phyloP scores from a whole-genome alignment of 2,329 filamentous ascomycete species.

The Alternaria ventricosa region DNA sequence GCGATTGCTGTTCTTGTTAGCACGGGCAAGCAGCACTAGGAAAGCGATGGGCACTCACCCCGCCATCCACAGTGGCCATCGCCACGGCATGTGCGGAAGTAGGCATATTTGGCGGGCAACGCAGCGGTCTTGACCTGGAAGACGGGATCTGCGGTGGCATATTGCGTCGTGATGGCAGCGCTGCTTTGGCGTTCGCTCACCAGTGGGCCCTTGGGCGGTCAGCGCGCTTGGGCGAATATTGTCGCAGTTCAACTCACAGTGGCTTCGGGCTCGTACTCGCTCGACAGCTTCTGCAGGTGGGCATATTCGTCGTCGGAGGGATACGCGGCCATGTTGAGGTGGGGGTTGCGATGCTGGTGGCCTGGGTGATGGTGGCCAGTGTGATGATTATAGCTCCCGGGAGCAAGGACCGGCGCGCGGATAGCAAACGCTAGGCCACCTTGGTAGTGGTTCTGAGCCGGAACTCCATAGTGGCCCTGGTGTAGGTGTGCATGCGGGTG shows the following conservation, averaged over 20 bases:
- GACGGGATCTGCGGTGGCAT: constrained; percentile 83
- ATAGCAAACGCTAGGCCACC: constrained; percentile 38
- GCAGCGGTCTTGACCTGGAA: constrained; percentile 87
- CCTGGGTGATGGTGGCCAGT: constrained; percentile 40
- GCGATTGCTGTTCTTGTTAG: constrained; percentile 72
- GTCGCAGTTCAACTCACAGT: constrained; percentile 54
- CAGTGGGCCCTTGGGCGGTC: constrained; percentile 72
- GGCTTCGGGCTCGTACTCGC: constrained; percentile 64
- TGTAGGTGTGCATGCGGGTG: constrained; percentile 15
- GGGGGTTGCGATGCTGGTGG: constrained; percentile 32
- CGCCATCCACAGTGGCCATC: constrained; percentile 98
- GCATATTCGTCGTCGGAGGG: constrained; percentile 63
- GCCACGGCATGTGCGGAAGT: constrained; percentile 85
- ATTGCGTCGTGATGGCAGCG: constrained; percentile 80
- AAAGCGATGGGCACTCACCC: constrained; percentile 66
- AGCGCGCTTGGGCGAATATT: constrained; percentile 16
- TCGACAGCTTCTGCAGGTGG: constrained; percentile 67
- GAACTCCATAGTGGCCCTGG: constrained; percentile 33
- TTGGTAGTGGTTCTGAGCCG: constrained; percentile 34
- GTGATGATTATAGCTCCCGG: constrained; percentile 42
- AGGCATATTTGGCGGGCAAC: constrained; percentile 81
- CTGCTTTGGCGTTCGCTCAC: constrained; percentile 81
- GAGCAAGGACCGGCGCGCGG: constrained; percentile 49
- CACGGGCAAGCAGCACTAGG: constrained; percentile 7
- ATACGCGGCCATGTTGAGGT: constrained; percentile 48